Conservation (phyloP, 2,329 filamentous ascomycete genomes). For the Penicillium sumatraense region DNA sequence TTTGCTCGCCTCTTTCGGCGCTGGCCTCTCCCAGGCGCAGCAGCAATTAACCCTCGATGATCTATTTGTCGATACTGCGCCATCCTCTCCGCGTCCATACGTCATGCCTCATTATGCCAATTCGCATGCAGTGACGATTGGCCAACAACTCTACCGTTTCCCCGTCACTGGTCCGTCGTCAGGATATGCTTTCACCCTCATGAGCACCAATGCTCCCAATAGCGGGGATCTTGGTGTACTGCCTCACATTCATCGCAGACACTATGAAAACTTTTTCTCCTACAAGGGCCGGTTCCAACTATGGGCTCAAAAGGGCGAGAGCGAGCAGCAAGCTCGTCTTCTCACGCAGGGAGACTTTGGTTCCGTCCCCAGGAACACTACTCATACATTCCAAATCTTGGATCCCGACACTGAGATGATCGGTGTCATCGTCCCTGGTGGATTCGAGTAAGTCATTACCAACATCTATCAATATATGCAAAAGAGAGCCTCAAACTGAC, state of each 20-base stretch:
- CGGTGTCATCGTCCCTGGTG: constrained; percentile 52
- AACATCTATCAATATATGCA: background rate
- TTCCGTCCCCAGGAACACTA: constrained; percentile 51
- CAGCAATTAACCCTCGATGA: constrained; percentile 17
- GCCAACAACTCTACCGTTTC: constrained; percentile 47
- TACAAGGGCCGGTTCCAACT: constrained; percentile 52
- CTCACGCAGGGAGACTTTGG: constrained; percentile 53
- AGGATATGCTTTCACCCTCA: constrained; percentile 50
- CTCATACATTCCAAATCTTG: constrained; percentile 54
- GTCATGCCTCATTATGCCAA: constrained; percentile 41
- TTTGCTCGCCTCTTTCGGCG: constrained; percentile 13
- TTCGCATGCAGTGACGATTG: constrained; percentile 39
- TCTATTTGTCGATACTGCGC: constrained; percentile 36
- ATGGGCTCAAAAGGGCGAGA: constrained; percentile 45
- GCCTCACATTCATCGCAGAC: constrained; percentile 48
- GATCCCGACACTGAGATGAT: constrained; percentile 55
- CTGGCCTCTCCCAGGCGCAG: constrained; percentile 7
- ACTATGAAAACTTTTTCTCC: constrained; percentile 56
- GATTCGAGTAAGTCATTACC: constrained; percentile 47
- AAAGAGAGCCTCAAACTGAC: too few species aligned
- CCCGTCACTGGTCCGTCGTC: constrained; percentile 52
- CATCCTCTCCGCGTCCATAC: constrained; percentile 40
- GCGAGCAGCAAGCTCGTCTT: constrained; percentile 43
- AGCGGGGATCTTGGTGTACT: constrained; percentile 47
- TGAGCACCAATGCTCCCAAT: constrained; percentile 49